A percentile compares a stretch with the other conserved stretches of the same genome.
phyloP scores from a whole-genome alignment of 2,329 filamentous ascomycete genomes.

The Seiridium cupressi region DNA sequence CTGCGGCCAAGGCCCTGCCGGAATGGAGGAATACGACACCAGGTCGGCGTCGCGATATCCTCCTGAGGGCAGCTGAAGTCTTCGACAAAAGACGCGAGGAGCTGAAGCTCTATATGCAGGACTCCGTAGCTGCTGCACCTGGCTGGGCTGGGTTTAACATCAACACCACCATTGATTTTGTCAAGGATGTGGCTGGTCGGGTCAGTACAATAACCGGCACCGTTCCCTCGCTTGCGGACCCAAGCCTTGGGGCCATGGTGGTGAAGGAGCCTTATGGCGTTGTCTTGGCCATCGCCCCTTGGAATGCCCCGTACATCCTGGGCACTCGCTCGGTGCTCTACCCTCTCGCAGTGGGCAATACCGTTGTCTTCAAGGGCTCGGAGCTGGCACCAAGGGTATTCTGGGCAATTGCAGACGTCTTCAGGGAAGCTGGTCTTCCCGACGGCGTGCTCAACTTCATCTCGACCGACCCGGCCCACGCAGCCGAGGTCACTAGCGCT shows the following conservation, averaged over 20 bases:
- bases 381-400: constrained; percentile 58
- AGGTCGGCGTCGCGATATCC: constrained; percentile 55
- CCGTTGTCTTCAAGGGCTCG: constrained; percentile 61
- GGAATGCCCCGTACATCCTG: constrained; percentile 49
- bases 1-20: constrained; percentile 58
- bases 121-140: constrained; percentile 29
- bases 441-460: constrained; percentile 64
- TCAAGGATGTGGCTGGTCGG: constrained; percentile 36
- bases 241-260: constrained; percentile 55
- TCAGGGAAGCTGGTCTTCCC: constrained; percentile 65
- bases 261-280: constrained; percentile 68
- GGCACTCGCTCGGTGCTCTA: constrained; percentile 44
- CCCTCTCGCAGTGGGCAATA: constrained; percentile 65
- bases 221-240: constrained; percentile 31
- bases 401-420: constrained; percentile 53
- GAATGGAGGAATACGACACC: constrained; percentile 62
- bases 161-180: constrained; percentile 26
- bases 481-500: constrained; percentile 56
- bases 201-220: constrained; percentile 29
- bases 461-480: constrained; percentile 55
- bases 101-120: constrained; percentile 50
- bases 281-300: constrained; percentile 64
- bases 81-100: constrained; percentile 53
- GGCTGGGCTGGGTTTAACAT: constrained; percentile 32
- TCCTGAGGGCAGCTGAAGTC: constrained; percentile 61